Evolutionary conservation across 1,284 basidiomycete species (phyloP), one percentile per base, ranked within the genome.

Genomic region (Leccinum subrobustum): DNA sequence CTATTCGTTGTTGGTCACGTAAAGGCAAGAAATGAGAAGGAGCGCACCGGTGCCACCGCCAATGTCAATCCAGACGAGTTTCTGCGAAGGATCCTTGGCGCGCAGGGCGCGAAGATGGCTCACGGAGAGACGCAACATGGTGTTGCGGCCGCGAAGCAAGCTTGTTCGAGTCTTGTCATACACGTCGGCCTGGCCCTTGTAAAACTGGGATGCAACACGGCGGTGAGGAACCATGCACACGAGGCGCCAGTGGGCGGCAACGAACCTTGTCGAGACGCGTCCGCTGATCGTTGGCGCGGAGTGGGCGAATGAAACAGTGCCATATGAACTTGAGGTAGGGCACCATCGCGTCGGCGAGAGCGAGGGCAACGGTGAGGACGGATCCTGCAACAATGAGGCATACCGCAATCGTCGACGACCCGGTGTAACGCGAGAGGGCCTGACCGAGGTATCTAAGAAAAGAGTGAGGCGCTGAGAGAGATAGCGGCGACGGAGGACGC

Each of bases 1-100:
- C 87, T 82, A 57, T 31, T 47, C 23, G 16, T 12, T 59, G 29
- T 63, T 20, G 58, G 52, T 54, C 23, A 4, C 18, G 35, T 50
- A 7, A 58, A 4, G 33, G 18, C 29, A 42, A 50, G 31, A 23
- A 47, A 50, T 33, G 27, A 29, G 23, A 47, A 2, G 0, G 14
- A 42, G 60, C 68, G 60, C 57, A 81, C 87, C 89, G 9, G 91
- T 93, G 37, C 91, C 92, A 29, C 91, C 92, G 8, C 91, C 92
- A 59, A 93, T 86, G 72, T 93, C 92, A 33, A 93, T 81, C 92
- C 92, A 93, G 33, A 93, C 81, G 9, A 90, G 77, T 29, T 79
- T 79, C 67, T 83, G 81, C 0, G 75, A 67, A 0, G 81, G 79
- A 23, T 78, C 66, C 27, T 70, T 73, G 44, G 71, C 71, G 16